Conservation (phyloP, 371 early-diverging fungal genomes). For the Apophysomyces elegans region DNA sequence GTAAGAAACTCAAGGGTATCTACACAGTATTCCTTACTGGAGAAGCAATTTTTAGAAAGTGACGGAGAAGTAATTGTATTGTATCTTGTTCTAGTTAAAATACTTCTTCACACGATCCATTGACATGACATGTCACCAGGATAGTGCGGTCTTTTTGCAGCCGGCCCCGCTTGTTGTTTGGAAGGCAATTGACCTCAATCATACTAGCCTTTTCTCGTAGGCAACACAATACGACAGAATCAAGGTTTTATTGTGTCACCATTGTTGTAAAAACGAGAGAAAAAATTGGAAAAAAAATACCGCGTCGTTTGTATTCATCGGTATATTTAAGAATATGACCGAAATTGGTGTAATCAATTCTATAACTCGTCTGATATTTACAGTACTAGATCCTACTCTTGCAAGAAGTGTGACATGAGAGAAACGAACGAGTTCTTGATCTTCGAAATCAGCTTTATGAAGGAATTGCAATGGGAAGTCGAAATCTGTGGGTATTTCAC, state of each 20-base stretch:
- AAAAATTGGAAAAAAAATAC: background rate
- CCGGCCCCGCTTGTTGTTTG: slow-evolving; percentile 1
- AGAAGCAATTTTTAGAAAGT: too few species aligned
- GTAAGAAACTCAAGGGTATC: background rate
- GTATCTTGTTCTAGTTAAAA: too few species aligned
- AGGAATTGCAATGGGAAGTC: background rate
- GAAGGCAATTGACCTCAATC: slow-evolving; percentile 10
- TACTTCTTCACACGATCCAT: slow-evolving; percentile 1
- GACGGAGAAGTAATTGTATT: too few species aligned
- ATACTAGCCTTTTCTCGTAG: slow-evolving; percentile 6
- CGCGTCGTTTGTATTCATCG: slow-evolving; percentile 2
- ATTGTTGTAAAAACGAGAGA: background rate
- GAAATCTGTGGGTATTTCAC: slow-evolving; percentile 8
- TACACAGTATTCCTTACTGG: too few species aligned
- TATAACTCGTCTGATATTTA: too few species aligned
- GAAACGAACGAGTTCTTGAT: background rate
- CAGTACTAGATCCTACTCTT: too few species aligned
- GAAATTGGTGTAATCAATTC: background rate
- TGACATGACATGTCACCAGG: slow-evolving; percentile 6
- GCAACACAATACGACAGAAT: background rate
- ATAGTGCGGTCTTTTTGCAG: background rate
- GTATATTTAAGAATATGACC: background rate
- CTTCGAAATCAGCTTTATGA: background rate
- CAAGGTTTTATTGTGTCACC: slow-evolving; percentile 6
- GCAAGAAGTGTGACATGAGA: too few species aligned